A percentile compares a stretch with the other conserved stretches of the same genome.
Conservation (phyloP, 2,329 filamentous ascomycete species). For the Cladobotryum mycophilum region DNA sequence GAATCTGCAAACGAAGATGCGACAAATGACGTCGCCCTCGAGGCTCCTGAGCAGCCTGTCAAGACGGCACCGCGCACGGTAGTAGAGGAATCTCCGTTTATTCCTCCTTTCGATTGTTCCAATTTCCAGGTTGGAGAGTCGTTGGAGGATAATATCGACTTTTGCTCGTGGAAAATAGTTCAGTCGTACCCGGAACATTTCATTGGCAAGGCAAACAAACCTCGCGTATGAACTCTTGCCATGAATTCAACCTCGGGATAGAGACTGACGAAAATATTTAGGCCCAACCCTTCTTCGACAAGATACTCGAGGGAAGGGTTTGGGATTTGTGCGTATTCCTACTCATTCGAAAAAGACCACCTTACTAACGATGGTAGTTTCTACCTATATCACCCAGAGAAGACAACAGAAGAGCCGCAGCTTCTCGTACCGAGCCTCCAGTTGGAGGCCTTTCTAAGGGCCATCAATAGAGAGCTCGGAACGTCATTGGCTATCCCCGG, state of each 20-base stretch:
- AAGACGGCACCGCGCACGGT: background rate
- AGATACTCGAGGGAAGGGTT: conserved; percentile 49
- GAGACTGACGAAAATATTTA: conserved; percentile 18
- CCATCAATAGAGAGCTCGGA: conserved; percentile 55
- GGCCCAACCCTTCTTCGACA: conserved; percentile 48
- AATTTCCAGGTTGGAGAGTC: conserved; percentile 20
- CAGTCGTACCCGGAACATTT: conserved; percentile 54
- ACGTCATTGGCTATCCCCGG: conserved; percentile 53
- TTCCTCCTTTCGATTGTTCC: conserved; percentile 16
- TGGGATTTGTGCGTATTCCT: conserved; percentile 65
- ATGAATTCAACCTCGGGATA: too few species aligned
- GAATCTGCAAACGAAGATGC: background rate
- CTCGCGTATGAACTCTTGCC: conserved; percentile 29
- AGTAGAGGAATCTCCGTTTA: background rate
- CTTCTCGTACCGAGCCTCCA: conserved; percentile 64
- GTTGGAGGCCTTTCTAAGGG: conserved; percentile 55
- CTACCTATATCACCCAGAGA: conserved; percentile 53
- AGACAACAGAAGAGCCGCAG: conserved; percentile 44
- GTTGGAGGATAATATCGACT: conserved; percentile 23
- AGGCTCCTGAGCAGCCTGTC: background rate
- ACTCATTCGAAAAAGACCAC: background rate
- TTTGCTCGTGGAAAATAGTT: conserved; percentile 49
- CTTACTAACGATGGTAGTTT: conserved; percentile 42
- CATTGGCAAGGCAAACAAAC: conserved; percentile 47
- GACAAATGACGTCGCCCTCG: too few species aligned